Evolutionary conservation across 352 stramenopile species (phyloP), one percentile per base, ranked within the genome.

Genomic region (Pythium phragmitis): DNA sequence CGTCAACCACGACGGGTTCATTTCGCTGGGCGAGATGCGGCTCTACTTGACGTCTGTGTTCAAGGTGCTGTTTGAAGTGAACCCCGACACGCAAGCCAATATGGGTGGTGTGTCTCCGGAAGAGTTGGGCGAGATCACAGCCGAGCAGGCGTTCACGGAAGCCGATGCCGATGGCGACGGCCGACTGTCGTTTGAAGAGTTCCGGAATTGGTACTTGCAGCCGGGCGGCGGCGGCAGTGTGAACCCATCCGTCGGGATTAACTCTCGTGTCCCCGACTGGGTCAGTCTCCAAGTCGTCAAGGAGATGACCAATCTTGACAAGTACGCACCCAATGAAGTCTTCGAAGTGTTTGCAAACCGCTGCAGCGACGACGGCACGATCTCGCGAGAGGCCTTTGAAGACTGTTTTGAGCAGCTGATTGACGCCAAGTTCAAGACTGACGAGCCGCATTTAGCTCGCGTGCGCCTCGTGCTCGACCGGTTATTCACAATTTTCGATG

Each of bases 301-400:
- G 59, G 72, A 93, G 67, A 90, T 96, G 73, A 96, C 88, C 1
- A 84, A 90, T 36, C 52, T 96, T 42, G 81, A 91, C 28, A 88
- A 92, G 59, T 91, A 90, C 62, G 73, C 85, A 4, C 82, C 88
- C 0, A 76, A 87, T 30, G 85, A 94, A 66, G 85, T 96, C 16
- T 96, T 96, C 63, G 87, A 92, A 61, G 76, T 94, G 9, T 93
- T 96, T 71, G 88, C 88, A 13, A 88, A 89, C 39, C 77, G 81
- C n/a, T 91, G 82, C 61, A 73, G 73, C 5, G 82, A 96, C 8
- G 82, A 94, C 46, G 84, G 83, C 7, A 91, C 79, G 30, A 80
- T 94, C 57, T 91, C 82, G 13, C 85, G 84, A 6, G 82, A 92
- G 43, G 80, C 85, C 0, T 96, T 96, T 63, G 85, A 93, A 57